Percentiles rank a stretch among this genome's conserved stretches.
Conservation (phyloP, 2,329 filamentous ascomycete species). For the Colletotrichum australisinense region DNA sequence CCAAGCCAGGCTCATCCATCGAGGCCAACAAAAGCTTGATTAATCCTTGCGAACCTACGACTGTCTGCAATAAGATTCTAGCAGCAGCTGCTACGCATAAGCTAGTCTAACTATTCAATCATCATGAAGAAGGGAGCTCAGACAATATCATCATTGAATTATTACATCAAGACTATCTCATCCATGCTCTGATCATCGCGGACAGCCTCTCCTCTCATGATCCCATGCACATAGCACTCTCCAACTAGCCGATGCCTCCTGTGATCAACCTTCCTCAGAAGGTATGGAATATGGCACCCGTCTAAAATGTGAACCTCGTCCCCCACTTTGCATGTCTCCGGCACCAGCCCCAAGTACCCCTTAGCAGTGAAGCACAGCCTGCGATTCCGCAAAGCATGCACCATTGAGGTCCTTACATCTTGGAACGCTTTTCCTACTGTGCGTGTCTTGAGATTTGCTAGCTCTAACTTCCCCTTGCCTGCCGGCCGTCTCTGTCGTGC, state of each 20-base stretch:
- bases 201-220: constrained; percentile 50
- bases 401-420: background rate
- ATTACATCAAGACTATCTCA: background rate
- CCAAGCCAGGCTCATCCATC: too few species aligned
- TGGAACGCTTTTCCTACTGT: background rate
- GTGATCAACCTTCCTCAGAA: constrained; percentile 24
- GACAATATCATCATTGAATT: background rate
- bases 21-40: too few species aligned
- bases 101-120: too few species aligned
- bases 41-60: background rate
- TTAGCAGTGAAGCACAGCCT: background rate
- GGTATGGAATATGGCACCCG: constrained; percentile 38
- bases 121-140: too few species aligned
- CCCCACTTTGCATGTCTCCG: constrained; percentile 23
- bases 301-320: constrained; percentile 39
- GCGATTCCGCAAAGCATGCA: constrained; percentile 3
- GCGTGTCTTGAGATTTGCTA: background rate
- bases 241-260: constrained; percentile 40
- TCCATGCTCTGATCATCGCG: background rate
- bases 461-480: background rate
- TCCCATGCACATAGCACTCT: constrained; percentile 51
- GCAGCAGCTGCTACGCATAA: too few species aligned
- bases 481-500: constrained; percentile 2
- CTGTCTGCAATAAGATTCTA: too few species aligned
- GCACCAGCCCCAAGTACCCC: constrained; percentile 1